Evolutionary conservation across 192 early-diverging fungal genomes (phyloP), one percentile per base, ranked within the genome.

Genomic region (Backusella macrospora): DNA sequence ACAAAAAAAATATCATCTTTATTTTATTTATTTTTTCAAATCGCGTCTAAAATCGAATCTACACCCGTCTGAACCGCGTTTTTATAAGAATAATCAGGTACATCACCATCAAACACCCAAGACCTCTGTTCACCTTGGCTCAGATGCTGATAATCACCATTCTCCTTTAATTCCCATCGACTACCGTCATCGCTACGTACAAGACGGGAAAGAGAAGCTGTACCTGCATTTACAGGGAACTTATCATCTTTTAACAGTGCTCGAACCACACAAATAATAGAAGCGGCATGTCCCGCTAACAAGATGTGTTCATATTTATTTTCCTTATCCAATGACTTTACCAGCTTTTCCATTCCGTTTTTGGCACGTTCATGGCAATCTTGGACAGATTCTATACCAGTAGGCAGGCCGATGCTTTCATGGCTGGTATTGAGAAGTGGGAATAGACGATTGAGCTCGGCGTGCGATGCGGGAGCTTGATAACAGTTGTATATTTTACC

Each of bases 21-120:
- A 59, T 59, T 59, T 59, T 52, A 49, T 55, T 55, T 55, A 8
- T 23, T 5, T 59, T 59, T 59, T 59, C 10, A 59, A 26, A 59
- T 59, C 21, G 52, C 52, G 52, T 59, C 12, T n/a, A 5, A 59
- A 26, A 2, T 18, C 16, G 18, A 18, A 18, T 9, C 10, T 18
- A 18, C 26, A 59, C 29, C 29, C 29, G 29, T 34, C 26, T 59
- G 9, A 23, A 23, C 21, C 52, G 52, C 52, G 52, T 59, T 59
- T 59, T 59, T 59, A 12, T 59, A 59, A 59, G 52, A 26, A 63
- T 78, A 78, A 42, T 73, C 65, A 39, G 76, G 76, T 5, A 73
- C 62, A 64, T 78, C 72, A 14, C 76, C 76, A n/a, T 16, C n/a
- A 55, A 78, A 78, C 67, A 68, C 68, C 76, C 76, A 78, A 43